Evolutionary conservation across 352 stramenopile genomes (phyloP).

Genomic region (Peronospora destructor): DNA sequence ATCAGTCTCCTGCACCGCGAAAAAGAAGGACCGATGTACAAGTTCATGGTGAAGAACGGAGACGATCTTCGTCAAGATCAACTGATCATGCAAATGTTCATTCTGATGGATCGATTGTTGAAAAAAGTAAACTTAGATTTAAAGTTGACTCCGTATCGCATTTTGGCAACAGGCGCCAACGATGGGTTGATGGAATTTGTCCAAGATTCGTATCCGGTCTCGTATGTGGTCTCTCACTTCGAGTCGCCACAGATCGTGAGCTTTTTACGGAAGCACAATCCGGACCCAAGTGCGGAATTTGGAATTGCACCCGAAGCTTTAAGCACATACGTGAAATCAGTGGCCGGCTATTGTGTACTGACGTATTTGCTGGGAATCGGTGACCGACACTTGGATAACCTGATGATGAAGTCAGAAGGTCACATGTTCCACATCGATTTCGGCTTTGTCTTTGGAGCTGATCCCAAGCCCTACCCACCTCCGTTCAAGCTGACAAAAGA

Average conservation of each 20-base stretch:
- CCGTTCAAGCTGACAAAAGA: constrained; percentile 96
- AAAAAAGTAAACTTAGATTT: constrained; percentile 99
- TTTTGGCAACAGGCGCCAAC: constrained; percentile 81
- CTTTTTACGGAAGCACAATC: constrained; percentile 84
- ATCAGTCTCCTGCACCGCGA: constrained; percentile 73
- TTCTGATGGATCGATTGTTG: constrained; percentile 97
- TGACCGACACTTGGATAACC: constrained; percentile 99
- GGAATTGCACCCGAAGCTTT: constrained; percentile 88
- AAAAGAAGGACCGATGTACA: constrained; percentile 86
- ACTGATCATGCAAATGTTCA: constrained; percentile 99
- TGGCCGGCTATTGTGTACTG: constrained; percentile 98
- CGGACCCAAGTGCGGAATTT: constrained; percentile 77
- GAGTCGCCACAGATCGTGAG: constrained; percentile 89
- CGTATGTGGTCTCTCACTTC: constrained; percentile 92
- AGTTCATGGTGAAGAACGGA: constrained; percentile 99
- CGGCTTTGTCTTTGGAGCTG: constrained; percentile 97
- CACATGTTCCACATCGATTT: constrained; percentile 99
- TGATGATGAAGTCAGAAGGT: constrained; percentile 95
- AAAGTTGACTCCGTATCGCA: constrained; percentile 94
- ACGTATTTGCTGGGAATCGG: constrained; percentile 99
- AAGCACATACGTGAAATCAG: constrained; percentile 95
- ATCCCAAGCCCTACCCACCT: constrained; percentile 98
- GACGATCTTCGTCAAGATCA: constrained; percentile 99
- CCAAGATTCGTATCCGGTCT: constrained; percentile 91
- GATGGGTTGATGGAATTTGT: constrained; percentile 98